phyloP scores from a whole-genome alignment of 208 protist species.

The Trichomonas vaginalis region DNA sequence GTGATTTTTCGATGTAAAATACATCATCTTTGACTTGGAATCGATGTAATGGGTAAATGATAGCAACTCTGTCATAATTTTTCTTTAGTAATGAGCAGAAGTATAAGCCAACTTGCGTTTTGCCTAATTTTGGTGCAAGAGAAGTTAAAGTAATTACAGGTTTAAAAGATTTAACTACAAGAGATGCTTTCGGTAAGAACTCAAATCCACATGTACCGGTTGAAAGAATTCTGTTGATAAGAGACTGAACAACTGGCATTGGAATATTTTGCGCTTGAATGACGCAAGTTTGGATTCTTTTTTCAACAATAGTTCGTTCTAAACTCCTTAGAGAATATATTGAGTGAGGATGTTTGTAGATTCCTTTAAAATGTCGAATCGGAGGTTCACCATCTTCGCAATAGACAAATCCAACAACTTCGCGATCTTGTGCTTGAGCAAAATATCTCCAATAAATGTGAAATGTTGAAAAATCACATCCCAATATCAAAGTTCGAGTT shows the following conservation, averaged over 20 bases:
- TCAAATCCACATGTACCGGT: neutral
- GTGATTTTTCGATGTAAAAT: neutral
- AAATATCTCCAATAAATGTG: neutral
- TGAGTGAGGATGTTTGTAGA: neutral
- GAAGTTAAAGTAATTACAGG: neutral
- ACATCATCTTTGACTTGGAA: neutral
- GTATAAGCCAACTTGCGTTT: neutral
- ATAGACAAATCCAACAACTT: neutral
- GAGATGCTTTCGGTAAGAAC: neutral
- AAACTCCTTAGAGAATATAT: neutral
- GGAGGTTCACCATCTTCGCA: neutral
- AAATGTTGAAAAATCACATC: neutral
- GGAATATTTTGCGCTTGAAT: neutral
- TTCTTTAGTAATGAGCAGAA: neutral
- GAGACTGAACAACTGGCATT: neutral
- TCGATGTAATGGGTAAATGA: neutral
- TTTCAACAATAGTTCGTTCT: neutral
- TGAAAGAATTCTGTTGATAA: neutral
- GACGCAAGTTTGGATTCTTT: neutral
- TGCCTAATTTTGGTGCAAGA: neutral
- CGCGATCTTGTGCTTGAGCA: neutral
- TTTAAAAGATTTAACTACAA: neutral
- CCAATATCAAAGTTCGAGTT: neutral
- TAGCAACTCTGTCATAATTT: neutral
- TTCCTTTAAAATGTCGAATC: neutral